These are phyloP conservation scores for Combretum micranthum DNA, from an alignment of 345 rosid genomes.

Conservation along the genomic window DNA sequence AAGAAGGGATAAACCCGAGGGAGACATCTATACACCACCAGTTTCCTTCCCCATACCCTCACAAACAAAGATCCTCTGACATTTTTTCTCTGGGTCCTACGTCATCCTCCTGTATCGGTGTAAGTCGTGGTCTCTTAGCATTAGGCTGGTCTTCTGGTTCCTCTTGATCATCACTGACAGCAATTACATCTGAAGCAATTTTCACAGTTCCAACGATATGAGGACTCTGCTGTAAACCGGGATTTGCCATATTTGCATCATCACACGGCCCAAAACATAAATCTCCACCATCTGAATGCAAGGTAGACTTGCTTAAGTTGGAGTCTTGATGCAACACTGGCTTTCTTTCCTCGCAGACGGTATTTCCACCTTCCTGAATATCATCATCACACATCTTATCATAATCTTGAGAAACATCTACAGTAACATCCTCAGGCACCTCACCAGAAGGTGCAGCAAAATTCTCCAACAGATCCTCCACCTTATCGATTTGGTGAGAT, in stretches of 20 bases:
- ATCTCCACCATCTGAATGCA: background rate
- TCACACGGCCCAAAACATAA: background rate
- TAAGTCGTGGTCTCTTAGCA: slow-evolving; percentile 52
- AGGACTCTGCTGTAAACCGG: background rate
- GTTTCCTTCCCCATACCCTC: slow-evolving; percentile 5
- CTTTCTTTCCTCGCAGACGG: slow-evolving; percentile 9
- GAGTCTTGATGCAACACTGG: slow-evolving; percentile 16
- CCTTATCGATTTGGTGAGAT: slow-evolving; percentile 22
- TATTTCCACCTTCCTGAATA: slow-evolving; percentile 10
- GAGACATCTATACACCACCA: background rate
- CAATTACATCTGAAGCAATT: slow-evolving; percentile 1
- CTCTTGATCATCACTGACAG: background rate
- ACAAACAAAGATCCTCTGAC: slow-evolving; percentile 25
- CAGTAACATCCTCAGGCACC: slow-evolving; percentile 20
- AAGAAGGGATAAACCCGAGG: background rate
- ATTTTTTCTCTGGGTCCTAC: slow-evolving; percentile 9
- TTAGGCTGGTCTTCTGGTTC: slow-evolving; percentile 36
- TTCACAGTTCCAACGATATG: background rate
- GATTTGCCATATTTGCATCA: background rate
- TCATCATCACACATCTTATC: slow-evolving; percentile 11
- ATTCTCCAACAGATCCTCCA: slow-evolving; percentile 8
- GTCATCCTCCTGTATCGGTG: slow-evolving; percentile 22
- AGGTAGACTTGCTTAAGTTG: background rate
- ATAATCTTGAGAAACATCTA: slow-evolving; percentile 16
- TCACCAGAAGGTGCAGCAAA: slow-evolving; percentile 16